Evolutionary conservation across 148 eudicot genomes (phyloP).

Genomic region (Silene conica): DNA sequence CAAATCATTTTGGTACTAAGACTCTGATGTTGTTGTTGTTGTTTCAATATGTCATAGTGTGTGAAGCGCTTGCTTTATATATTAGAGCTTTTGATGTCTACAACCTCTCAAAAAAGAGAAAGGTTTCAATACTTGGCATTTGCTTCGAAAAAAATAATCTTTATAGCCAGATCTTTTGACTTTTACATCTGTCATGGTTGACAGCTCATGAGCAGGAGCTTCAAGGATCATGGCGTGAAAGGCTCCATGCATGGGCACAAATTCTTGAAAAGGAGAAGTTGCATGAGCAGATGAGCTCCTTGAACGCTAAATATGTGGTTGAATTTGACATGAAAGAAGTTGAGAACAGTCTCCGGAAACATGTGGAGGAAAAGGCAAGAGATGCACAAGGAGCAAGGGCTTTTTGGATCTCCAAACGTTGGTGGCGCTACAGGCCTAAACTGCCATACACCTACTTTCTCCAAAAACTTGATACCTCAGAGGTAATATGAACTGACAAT

Average conservation of each 20-base stretch:
- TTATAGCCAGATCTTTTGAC: neutral
- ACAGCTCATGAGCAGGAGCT: constrained; percentile 44
- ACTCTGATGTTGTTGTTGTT: too few species aligned
- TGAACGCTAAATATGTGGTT: constrained; percentile 61
- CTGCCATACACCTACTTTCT: constrained; percentile 94
- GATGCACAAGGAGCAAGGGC: constrained; percentile 60
- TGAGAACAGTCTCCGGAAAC: constrained; percentile 82
- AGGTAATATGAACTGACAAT: constrained; percentile 39
- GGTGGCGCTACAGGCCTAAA: constrained; percentile 99
- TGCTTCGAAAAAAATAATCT: neutral
- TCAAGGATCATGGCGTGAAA: constrained; percentile 78
- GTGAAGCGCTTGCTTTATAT: neutral
- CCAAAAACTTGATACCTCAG: constrained; percentile 79
- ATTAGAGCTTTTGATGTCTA: neutral
- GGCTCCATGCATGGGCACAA: constrained; percentile 70
- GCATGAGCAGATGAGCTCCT: constrained; percentile 57
- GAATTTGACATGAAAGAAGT: constrained; percentile 97
- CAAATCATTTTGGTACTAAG: too few species aligned
- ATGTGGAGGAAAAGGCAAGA: constrained; percentile 61
- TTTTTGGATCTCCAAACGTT: constrained; percentile 90
- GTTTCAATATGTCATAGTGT: neutral
- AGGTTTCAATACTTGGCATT: neutral
- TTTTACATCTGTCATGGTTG: constrained; percentile 19
- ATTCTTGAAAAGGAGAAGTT: constrained; percentile 73
- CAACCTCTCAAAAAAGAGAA: neutral